Percentiles rank a stretch among this genome's conserved stretches.
These are phyloP conservation scores for Talinum fruticosum DNA, from an alignment of 148 eudicot genomes.

Conservation along the genomic window DNA sequence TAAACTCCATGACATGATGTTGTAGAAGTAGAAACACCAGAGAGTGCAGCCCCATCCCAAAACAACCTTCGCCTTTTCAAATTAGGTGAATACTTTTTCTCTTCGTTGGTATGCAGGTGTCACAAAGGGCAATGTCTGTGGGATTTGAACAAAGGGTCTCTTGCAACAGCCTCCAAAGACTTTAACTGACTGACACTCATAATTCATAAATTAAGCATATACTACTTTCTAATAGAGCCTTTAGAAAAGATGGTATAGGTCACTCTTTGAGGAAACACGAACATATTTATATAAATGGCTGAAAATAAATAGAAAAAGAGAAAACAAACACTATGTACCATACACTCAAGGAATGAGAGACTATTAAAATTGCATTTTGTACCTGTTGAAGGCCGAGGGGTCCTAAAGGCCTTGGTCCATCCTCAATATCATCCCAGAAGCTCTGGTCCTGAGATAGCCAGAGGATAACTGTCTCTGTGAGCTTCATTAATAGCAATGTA, in stretches of 20 bases:
- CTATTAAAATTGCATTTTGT: background rate
- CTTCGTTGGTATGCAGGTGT: too few species aligned
- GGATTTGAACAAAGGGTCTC: background rate
- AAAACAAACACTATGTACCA: background rate
- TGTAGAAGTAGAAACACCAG: background rate
- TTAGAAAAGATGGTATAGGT: background rate
- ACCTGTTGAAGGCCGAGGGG: constrained; percentile 93
- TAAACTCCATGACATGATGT: too few species aligned
- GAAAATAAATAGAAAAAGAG: background rate
- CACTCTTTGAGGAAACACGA: background rate
- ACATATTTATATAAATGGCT: background rate
- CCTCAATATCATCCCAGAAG: constrained; percentile 97
- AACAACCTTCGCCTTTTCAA: background rate
- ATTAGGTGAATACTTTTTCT: background rate
- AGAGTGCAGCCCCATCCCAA: too few species aligned
- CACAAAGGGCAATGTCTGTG: background rate
- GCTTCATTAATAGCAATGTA: constrained; percentile 80
- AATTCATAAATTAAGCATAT: too few species aligned
- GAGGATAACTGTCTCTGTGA: constrained; percentile 81
- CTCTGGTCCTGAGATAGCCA: constrained; percentile 91
- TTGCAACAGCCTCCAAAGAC: background rate
- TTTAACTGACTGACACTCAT: too few species aligned
- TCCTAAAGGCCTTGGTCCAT: constrained; percentile 82
- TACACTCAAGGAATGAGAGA: background rate
- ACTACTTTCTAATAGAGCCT: background rate